Evolutionary conservation across 2,329 filamentous ascomycete species (phyloP).

Genomic region (Scleromitrula shiraiana): DNA sequence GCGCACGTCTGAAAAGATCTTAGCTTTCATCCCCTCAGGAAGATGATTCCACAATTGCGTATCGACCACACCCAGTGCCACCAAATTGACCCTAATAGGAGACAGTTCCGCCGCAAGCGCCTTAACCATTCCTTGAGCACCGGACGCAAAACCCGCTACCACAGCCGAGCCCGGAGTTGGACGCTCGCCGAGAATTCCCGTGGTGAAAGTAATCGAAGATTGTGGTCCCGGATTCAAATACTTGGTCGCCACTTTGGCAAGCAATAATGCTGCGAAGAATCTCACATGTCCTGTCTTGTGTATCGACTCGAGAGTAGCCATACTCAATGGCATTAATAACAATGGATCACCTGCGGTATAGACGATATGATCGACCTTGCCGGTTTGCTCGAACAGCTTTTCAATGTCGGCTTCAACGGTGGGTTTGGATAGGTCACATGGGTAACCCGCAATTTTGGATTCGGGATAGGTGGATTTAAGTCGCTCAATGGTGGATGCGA

Average conservation of each 20-base stretch:
- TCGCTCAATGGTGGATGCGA: constrained; percentile 9
- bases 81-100: constrained; percentile 55
- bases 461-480: constrained; percentile 14
- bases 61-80: constrained; percentile 46
- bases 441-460: constrained; percentile 11
- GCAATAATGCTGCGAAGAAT: constrained; percentile 21
- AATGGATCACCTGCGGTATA: constrained; percentile 23
- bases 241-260: constrained; percentile 20
- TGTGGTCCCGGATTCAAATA: constrained; percentile 15
- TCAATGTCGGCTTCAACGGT: constrained; percentile 31
- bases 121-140: constrained; percentile 43
- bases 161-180: constrained; percentile 36
- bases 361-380: constrained; percentile 23
- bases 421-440: constrained; percentile 19
- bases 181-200: constrained; percentile 13
- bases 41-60: constrained; percentile 38
- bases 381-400: constrained; percentile 32
- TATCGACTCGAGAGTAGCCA: constrained; percentile 16
- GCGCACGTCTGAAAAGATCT: constrained; percentile 16
- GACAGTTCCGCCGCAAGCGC: constrained; percentile 54
- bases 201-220: constrained; percentile 18
- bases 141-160: constrained; percentile 40
- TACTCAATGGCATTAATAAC: neutral
- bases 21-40: constrained; percentile 31
- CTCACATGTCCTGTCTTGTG: constrained; percentile 17